Conservation (phyloP, 2,329 filamentous ascomycete species). For the Fusarium euwallaceae region DNA sequence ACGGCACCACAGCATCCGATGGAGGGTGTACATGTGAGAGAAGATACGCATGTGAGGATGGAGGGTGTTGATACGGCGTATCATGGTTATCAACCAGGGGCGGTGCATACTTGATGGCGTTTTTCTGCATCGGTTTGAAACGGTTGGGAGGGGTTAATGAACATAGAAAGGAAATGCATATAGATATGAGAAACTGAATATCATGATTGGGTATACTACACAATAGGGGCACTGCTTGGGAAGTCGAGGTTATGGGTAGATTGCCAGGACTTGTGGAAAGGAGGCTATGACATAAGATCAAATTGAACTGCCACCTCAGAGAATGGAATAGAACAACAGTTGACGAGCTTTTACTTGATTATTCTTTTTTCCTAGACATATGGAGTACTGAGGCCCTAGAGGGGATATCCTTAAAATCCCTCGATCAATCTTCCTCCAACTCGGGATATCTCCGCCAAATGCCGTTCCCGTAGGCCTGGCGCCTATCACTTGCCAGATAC, state of each 20-base stretch:
- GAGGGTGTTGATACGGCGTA: slow-evolving; percentile 40
- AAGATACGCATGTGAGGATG: slow-evolving; percentile 15
- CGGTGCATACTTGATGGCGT: not conserved
- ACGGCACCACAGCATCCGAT: slow-evolving; percentile 14
- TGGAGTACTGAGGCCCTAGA: not conserved
- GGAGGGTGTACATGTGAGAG: slow-evolving; percentile 3
- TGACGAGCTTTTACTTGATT: not conserved
- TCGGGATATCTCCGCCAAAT: slow-evolving; percentile 82
- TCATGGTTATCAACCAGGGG: slow-evolving; percentile 29
- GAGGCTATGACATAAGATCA: not conserved
- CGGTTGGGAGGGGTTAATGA: not conserved
- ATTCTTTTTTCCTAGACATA: not conserved
- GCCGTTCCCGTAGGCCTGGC: slow-evolving; percentile 72
- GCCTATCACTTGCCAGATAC: slow-evolving; percentile 76
- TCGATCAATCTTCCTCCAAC: slow-evolving; percentile 65
- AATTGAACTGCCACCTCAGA: not conserved
- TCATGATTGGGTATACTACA: not conserved
- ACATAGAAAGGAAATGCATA: not conserved
- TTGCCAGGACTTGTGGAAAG: not conserved
- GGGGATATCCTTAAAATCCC: not conserved
- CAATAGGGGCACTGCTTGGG: not conserved
- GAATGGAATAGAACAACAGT: not conserved
- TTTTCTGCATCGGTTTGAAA: not conserved
- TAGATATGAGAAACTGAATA: not conserved
- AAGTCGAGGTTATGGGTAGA: not conserved